These are phyloP conservation scores for Scutellaria galericulata DNA, from an alignment of 257 asterid species.

Conservation along the genomic window DNA sequence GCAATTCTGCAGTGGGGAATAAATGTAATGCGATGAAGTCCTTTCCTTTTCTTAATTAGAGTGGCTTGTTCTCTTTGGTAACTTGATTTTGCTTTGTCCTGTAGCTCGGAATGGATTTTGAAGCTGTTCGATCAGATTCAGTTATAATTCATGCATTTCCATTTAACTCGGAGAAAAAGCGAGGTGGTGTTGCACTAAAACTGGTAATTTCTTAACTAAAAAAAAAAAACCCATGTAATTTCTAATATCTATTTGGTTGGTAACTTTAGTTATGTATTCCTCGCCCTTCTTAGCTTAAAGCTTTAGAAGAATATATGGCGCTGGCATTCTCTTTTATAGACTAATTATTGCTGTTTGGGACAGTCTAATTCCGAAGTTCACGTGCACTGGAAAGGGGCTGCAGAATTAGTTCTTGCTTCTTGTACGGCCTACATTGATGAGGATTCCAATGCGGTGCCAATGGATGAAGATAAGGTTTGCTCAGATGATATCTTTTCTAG, in stretches of 20 bases:
- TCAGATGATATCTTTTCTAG: background rate
- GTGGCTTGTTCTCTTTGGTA: background rate
- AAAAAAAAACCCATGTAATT: too few relatives aligned
- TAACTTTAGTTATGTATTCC: background rate
- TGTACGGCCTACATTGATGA: conserved; percentile 74
- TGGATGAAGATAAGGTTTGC: conserved; percentile 78
- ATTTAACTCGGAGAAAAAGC: conserved; percentile 92
- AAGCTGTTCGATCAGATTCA: conserved; percentile 58
- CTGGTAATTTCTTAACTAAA: conserved; percentile 49
- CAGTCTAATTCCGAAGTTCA: conserved; percentile 75
- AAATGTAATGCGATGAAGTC: conserved; percentile 52
- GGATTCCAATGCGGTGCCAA: conserved; percentile 52
- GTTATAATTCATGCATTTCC: conserved; percentile 87
- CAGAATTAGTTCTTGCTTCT: conserved; percentile 81
- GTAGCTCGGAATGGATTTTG: conserved; percentile 92
- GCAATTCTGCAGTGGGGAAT: conserved; percentile 93
- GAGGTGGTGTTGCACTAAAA: conserved; percentile 90
- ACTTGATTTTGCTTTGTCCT: conserved; percentile 35
- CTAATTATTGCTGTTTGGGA: conserved; percentile 26
- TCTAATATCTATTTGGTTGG: background rate
- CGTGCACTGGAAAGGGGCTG: conserved; percentile 97
- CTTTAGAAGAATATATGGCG: conserved; percentile 10
- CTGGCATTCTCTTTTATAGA: conserved; percentile 21
- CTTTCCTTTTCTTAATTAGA: conserved; percentile 24
- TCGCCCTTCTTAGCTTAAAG: conserved; percentile 24